Evolutionary conservation across 1,284 basidiomycete species (phyloP).

Genomic region (Tilletia walkeri): DNA sequence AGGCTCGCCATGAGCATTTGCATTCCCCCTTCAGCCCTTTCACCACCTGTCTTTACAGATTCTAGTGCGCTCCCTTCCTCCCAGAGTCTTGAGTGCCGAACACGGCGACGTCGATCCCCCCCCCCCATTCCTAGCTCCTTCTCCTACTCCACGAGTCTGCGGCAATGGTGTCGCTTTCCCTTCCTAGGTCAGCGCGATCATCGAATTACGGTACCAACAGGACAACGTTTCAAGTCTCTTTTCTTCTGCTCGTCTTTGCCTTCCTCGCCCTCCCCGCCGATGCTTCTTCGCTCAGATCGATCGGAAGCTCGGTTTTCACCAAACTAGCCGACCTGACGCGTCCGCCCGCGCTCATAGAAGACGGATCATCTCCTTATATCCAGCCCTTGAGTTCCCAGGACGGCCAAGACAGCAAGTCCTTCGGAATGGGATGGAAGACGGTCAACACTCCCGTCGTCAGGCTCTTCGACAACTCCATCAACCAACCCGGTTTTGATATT

Average conservation of each 20-base stretch:
- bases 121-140: no score
- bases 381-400: background rate
- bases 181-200: no score
- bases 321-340: conserved; percentile 30
- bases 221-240: background rate
- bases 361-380: conserved; percentile 10
- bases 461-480: conserved; percentile 7
- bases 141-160: no score
- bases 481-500: conserved; percentile 6
- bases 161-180: no score
- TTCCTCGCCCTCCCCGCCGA: background rate
- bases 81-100: no score
- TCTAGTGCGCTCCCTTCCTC: no score
- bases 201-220: background rate
- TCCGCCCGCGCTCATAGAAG: background rate
- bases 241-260: background rate
- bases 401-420: background rate
- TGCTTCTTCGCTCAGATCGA: conserved; percentile 3
- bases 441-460: conserved; percentile 11
- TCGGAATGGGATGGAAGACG: background rate
- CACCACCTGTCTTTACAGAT: no score
- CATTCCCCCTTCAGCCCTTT: no score
- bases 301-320: conserved; percentile 27
- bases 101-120: no score
- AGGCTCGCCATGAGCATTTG: no score